phyloP scores from a whole-genome alignment of 257 asterid genomes.

The Solanum chiquidenum region DNA sequence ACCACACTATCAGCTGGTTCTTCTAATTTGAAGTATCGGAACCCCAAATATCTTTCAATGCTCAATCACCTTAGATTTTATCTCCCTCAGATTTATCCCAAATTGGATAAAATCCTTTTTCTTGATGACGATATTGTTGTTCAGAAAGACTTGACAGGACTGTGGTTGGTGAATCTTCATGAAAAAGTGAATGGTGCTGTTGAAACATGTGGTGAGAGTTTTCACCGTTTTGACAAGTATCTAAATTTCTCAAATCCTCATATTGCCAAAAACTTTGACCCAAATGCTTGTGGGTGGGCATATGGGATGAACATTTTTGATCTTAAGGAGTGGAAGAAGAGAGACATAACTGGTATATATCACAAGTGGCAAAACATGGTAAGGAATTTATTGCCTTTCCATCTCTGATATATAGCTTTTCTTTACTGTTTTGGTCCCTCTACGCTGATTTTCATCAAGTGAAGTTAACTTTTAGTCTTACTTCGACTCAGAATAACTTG shows the following conservation, averaged over 20 bases:
- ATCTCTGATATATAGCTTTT: not conserved
- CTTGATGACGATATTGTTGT: slow-evolving; percentile 98
- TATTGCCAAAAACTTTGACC: slow-evolving; percentile 75
- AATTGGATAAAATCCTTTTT: slow-evolving; percentile 87
- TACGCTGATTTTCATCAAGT: not conserved
- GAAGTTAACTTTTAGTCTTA: not conserved
- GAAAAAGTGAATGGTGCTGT: slow-evolving; percentile 98
- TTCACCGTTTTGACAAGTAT: slow-evolving; percentile 96
- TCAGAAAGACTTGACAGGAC: slow-evolving; percentile 92
- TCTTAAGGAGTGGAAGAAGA: slow-evolving; percentile 88
- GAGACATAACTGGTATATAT: slow-evolving; percentile 94
- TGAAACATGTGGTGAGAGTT: slow-evolving; percentile 97
- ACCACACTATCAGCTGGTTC: slow-evolving; percentile 80
- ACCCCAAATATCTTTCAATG: slow-evolving; percentile 97
- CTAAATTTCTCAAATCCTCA: slow-evolving; percentile 93
- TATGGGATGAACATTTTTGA: slow-evolving; percentile 97
- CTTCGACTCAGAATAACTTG: not conserved
- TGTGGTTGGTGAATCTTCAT: slow-evolving; percentile 75
- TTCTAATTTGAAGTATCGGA: slow-evolving; percentile 87
- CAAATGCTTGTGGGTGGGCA: slow-evolving; percentile 99
- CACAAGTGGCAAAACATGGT: slow-evolving; percentile 99
- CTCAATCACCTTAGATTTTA: slow-evolving; percentile 94
- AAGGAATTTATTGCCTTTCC: not conserved
- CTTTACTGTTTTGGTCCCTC: not conserved
- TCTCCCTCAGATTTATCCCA: slow-evolving; percentile 92